These are phyloP conservation scores for Phlebopus sp. DNA, from an alignment of 1,284 basidiomycete genomes.

Conservation along the genomic window DNA sequence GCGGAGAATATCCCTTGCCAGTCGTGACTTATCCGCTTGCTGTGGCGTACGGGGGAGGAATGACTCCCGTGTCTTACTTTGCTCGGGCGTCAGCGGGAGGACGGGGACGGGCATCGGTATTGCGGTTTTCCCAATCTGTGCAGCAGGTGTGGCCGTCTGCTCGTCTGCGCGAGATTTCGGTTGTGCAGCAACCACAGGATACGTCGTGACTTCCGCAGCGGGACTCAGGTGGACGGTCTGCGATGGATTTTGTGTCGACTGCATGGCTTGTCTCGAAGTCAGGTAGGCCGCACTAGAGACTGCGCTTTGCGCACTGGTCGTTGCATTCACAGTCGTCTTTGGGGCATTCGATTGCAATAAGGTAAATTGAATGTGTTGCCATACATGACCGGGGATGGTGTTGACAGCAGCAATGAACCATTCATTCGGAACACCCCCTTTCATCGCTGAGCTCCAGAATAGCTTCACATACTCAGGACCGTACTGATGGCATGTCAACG, in stretches of 20 bases:
- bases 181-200: slow-evolving; percentile 15
- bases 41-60: slow-evolving; percentile 30
- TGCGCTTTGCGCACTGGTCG: too few relatives aligned
- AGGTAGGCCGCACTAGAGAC: too few relatives aligned
- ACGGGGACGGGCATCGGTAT: neutral
- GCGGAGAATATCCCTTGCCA: slow-evolving; percentile 43
- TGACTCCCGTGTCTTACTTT: neutral
- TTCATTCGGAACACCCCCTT: slow-evolving; percentile 16
- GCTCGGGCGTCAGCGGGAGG: slow-evolving; percentile 8
- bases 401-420: slow-evolving; percentile 22
- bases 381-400: slow-evolving; percentile 17
- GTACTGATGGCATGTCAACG: slow-evolving; percentile 14
- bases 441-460: slow-evolving; percentile 14
- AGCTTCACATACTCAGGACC: slow-evolving; percentile 14
- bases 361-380: slow-evolving; percentile 11
- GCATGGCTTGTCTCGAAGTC: too few relatives aligned
- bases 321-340: neutral
- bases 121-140: slow-evolving; percentile 3
- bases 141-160: slow-evolving; percentile 6
- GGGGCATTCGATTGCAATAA: neutral
- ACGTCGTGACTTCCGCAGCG: slow-evolving; percentile 1
- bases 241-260: neutral
- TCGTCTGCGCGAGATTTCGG: slow-evolving; percentile 24
- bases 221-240: neutral
- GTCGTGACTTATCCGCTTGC: slow-evolving; percentile 36